A percentile compares a stretch with the other conserved stretches of the same genome.
phyloP scores from a whole-genome alignment of 2,329 filamentous ascomycete species.

The Talaromyces sp. region DNA sequence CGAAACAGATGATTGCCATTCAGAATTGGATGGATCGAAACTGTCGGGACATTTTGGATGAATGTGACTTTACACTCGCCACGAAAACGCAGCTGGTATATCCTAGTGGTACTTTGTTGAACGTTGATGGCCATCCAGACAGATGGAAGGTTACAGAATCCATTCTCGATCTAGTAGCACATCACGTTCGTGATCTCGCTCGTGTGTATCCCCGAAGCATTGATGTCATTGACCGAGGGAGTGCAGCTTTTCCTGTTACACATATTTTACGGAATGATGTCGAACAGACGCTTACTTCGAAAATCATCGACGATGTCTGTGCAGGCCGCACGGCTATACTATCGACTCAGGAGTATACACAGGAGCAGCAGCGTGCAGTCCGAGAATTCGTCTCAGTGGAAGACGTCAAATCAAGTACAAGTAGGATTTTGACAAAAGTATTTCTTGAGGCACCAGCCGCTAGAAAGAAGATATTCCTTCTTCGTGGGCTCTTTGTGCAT shows the following conservation, averaged over 20 bases:
- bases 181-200: background rate
- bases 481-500: conserved; percentile 61
- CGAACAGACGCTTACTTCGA: background rate
- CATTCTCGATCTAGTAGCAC: conserved; percentile 40
- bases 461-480: conserved; percentile 47
- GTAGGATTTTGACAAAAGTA: conserved; percentile 13
- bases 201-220: background rate
- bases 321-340: background rate
- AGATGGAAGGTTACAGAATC: conserved; percentile 49
- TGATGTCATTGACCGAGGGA: background rate
- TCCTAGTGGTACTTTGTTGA: conserved; percentile 48
- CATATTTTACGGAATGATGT: conserved; percentile 7
- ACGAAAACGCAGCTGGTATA: conserved; percentile 58
- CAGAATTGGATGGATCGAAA: conserved; percentile 50
- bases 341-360: background rate
- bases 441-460: conserved; percentile 32
- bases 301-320: conserved; percentile 7
- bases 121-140: conserved; percentile 52
- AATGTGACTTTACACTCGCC: conserved; percentile 56
- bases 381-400: background rate
- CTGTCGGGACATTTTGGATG: conserved; percentile 62
- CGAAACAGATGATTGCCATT: conserved; percentile 48
- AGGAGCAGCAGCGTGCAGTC: background rate
- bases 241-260: conserved; percentile 4
- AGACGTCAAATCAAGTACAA: no score